phyloP scores from a whole-genome alignment of 305 asterid genomes.

The Lippia alba region DNA sequence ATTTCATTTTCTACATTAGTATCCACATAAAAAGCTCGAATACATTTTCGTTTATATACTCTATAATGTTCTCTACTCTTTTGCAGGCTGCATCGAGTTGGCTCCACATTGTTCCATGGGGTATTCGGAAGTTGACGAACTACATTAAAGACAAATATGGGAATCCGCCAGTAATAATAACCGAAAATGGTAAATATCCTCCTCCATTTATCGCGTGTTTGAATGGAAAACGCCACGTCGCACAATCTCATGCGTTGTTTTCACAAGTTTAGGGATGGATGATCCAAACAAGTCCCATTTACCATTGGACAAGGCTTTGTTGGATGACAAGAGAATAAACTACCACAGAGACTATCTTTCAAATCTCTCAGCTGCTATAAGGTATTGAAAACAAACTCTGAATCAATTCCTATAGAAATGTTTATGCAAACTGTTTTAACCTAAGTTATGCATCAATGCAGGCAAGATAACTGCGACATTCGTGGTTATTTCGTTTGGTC shows the following conservation, averaged over 20 bases:
- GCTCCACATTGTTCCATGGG: conserved; percentile 86
- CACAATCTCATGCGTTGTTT: conserved; percentile 12
- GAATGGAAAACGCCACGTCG: background rate
- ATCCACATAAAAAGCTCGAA: background rate
- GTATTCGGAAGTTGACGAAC: conserved; percentile 67
- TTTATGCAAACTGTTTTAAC: background rate
- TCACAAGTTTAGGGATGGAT: conserved; percentile 68
- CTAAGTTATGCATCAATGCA: conserved; percentile 35
- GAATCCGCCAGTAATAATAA: conserved; percentile 70
- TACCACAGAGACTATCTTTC: conserved; percentile 80
- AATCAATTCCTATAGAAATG: background rate
- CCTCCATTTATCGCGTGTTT: background rate
- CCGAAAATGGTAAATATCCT: conserved; percentile 66
- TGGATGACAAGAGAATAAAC: conserved; percentile 69
- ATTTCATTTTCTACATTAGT: background rate
- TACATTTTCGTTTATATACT: background rate
- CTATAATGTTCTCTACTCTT: background rate
- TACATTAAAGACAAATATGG: conserved; percentile 67
- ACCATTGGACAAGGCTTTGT: conserved; percentile 47
- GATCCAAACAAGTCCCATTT: conserved; percentile 55
- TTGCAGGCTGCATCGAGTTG: conserved; percentile 69
- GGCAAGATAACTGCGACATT: conserved; percentile 74
- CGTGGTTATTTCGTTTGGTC: conserved; percentile 90
- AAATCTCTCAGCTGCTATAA: conserved; percentile 81
- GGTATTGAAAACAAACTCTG: conserved; percentile 38